Percentiles rank a stretch among this genome's conserved stretches.
These are phyloP conservation scores for Teunomyces funiuensis DNA, from an alignment of 805 yeast species.

Conservation along the genomic window DNA sequence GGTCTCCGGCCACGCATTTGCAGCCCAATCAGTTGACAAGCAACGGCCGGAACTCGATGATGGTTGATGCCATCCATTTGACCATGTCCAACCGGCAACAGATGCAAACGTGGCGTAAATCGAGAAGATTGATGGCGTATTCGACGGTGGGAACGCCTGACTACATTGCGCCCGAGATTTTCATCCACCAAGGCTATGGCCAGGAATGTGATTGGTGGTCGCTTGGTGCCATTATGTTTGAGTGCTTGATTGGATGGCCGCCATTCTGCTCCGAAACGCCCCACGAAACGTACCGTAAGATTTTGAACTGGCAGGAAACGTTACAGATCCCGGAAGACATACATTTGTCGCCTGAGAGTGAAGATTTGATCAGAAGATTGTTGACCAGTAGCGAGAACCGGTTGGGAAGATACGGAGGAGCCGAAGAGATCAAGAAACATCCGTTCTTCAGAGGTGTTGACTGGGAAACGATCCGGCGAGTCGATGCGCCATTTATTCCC, in stretches of 20 bases:
- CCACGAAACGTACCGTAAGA: constrained; percentile 89
- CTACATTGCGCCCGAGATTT: constrained; percentile 93
- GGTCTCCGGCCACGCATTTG: constrained; percentile 24
- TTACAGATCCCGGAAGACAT: constrained; percentile 88
- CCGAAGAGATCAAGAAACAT: constrained; percentile 84
- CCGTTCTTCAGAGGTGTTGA: constrained; percentile 96
- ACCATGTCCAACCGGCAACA: constrained; percentile 95
- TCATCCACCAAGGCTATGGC: constrained; percentile 90
- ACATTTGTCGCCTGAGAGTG: constrained; percentile 84
- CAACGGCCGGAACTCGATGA: constrained; percentile 68
- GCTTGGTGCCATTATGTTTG: constrained; percentile 93
- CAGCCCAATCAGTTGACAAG: constrained; percentile 21
- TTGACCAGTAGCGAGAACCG: constrained; percentile 78
- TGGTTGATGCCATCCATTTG: constrained; percentile 91
- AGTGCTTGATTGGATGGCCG: constrained; percentile 95
- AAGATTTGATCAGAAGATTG: constrained; percentile 76
- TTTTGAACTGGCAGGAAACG: constrained; percentile 87
- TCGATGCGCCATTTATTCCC: constrained; percentile 92
- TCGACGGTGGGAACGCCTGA: constrained; percentile 97
- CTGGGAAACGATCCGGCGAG: constrained; percentile 85
- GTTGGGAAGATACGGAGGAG: constrained; percentile 87
- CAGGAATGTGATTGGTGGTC: constrained; percentile 99
- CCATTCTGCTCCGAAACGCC: constrained; percentile 95
- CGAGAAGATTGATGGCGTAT: constrained; percentile 89
- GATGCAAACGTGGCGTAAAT: constrained; percentile 94